phyloP scores from a whole-genome alignment of 2,329 filamentous ascomycete genomes.

The Stemphylium vesicarium region DNA sequence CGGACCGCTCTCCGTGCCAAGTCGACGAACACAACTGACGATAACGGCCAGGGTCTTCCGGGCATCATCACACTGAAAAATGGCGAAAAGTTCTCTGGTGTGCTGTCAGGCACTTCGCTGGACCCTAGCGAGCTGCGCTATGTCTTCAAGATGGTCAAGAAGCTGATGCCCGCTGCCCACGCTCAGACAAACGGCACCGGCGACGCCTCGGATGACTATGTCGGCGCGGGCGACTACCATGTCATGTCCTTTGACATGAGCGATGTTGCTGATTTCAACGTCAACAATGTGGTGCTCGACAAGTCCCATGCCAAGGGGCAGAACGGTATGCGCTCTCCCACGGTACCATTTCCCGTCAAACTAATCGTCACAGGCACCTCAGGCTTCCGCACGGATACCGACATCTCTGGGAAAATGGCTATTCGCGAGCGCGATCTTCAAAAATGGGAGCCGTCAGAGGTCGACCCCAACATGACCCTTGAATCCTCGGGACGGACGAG shows the following conservation, averaged over 20 bases:
- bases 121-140: slow-evolving; percentile 62
- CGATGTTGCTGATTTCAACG: slow-evolving; percentile 64
- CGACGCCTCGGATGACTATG: slow-evolving; percentile 51
- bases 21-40: slow-evolving; percentile 17
- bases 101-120: slow-evolving; percentile 64
- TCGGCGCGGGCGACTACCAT: slow-evolving; percentile 56
- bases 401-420: slow-evolving; percentile 78
- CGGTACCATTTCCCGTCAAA: slow-evolving; percentile 59
- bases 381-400: slow-evolving; percentile 83
- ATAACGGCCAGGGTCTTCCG: slow-evolving; percentile 57
- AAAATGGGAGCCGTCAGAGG: slow-evolving; percentile 77
- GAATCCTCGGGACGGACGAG: slow-evolving; percentile 58
- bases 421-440: slow-evolving; percentile 78
- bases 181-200: slow-evolving; percentile 55
- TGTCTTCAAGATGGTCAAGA: slow-evolving; percentile 70
- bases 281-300: slow-evolving; percentile 60
- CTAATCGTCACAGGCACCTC: slow-evolving; percentile 49
- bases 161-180: slow-evolving; percentile 49
- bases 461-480: slow-evolving; percentile 71
- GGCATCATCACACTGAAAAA: slow-evolving; percentile 64
- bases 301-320: slow-evolving; percentile 59
- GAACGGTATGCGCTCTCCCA: slow-evolving; percentile 60
- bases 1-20: neutral
- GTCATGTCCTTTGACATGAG: slow-evolving; percentile 67
- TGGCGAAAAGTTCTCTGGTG: slow-evolving; percentile 66